Percentiles rank a stretch among this genome's conserved stretches.
These are phyloP conservation scores for Pseudopithomyces chartarum DNA, from an alignment of 2,329 filamentous ascomycete species.

Conservation along the genomic window DNA sequence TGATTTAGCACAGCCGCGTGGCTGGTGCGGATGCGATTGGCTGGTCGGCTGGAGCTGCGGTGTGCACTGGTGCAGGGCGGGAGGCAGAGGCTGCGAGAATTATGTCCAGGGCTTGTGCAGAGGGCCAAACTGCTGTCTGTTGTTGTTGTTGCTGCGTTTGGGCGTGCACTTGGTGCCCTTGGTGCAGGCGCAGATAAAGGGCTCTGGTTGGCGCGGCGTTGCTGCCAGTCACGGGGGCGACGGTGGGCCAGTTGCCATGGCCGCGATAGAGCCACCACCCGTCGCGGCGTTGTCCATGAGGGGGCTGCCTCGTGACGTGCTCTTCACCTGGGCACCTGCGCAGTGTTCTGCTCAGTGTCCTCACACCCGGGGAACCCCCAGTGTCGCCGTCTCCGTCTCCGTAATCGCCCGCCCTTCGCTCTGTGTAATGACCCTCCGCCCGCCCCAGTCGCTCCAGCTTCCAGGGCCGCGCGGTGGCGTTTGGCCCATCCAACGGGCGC, in stretches of 20 bases:
- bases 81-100: neutral
- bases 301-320: conserved; percentile 9
- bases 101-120: neutral
- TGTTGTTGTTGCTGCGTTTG: neutral
- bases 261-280: neutral
- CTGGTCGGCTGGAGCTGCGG: neutral
- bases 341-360: no score
- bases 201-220: neutral
- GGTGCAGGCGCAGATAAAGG: neutral
- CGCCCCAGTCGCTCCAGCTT: neutral
- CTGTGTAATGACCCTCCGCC: neutral
- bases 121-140: neutral
- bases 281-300: no score
- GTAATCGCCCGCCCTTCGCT: neutral
- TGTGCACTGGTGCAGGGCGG: neutral
- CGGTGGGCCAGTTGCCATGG: neutral
- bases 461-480: neutral
- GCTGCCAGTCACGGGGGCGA: neutral
- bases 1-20: conserved; percentile 1
- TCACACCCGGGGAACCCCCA: no score
- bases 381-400: neutral
- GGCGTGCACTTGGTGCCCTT: no score
- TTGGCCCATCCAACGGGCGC: neutral
- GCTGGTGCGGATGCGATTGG: conserved; percentile 8
- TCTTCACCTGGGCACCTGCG: neutral